Conservation (phyloP, 768 basidiomycete genomes). For the Termitomyces heimii region DNA sequence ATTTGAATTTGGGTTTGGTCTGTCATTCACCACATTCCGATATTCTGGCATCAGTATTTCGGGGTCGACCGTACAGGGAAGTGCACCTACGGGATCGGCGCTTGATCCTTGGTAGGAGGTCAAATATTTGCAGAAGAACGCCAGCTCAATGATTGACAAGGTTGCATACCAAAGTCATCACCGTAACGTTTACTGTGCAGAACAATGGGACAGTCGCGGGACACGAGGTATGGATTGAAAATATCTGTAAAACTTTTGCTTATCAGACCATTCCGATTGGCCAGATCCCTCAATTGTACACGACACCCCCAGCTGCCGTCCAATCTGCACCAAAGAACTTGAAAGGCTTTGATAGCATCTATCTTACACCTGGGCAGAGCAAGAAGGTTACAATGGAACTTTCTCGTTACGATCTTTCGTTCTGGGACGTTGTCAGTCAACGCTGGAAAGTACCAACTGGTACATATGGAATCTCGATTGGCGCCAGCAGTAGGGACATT, state of each 20-base stretch:
- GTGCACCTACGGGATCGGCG: conserved; percentile 40
- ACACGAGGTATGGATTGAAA: conserved; percentile 37
- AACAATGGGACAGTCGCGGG: conserved; percentile 53
- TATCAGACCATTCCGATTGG: background rate
- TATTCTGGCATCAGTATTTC: conserved; percentile 39
- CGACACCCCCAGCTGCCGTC: conserved; percentile 41
- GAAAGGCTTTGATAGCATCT: conserved; percentile 52
- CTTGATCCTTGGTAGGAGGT: conserved; percentile 41
- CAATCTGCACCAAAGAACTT: conserved; percentile 43
- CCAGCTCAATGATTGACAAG: conserved; percentile 18
- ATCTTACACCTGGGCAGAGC: conserved; percentile 36
- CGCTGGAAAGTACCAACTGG: conserved; percentile 52
- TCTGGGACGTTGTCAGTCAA: conserved; percentile 49
- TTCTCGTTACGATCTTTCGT: conserved; percentile 44
- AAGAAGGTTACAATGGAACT: conserved; percentile 41
- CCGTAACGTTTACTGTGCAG: conserved; percentile 42
- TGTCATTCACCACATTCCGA: conserved; percentile 54
- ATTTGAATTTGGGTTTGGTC: conserved; percentile 45
- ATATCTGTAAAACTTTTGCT: background rate
- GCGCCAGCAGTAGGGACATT: conserved; percentile 45
- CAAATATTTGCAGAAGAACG: background rate
- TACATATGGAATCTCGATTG: conserved; percentile 37
- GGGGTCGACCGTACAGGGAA: conserved; percentile 33
- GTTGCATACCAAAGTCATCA: conserved; percentile 47
- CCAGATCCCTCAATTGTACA: conserved; percentile 53